Conservation (phyloP, 2,329 filamentous ascomycete species). For the Albifimbria verrucaria region DNA sequence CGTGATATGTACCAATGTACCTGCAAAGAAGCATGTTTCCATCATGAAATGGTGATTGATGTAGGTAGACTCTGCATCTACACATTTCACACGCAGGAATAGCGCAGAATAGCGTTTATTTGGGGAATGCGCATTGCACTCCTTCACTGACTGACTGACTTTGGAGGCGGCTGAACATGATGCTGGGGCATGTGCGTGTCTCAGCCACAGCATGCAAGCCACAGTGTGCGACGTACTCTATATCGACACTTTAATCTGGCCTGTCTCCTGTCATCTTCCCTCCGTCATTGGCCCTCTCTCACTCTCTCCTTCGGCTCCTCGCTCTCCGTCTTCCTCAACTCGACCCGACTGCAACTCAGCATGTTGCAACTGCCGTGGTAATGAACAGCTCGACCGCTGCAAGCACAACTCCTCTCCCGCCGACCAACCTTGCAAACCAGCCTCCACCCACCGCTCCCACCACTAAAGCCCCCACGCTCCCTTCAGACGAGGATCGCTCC, state of each 20-base stretch:
- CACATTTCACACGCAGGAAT: no score
- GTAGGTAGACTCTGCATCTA: no score
- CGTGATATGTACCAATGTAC: no score
- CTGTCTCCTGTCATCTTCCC: neutral
- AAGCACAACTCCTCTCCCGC: neutral
- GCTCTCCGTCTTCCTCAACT: neutral
- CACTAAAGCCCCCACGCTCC: conserved; percentile 15
- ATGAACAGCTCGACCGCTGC: conserved; percentile 2
- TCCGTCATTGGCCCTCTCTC: neutral
- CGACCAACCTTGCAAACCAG: no score
- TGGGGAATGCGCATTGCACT: no score
- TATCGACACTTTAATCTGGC: no score
- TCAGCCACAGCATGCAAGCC: neutral
- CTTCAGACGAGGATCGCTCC: conserved; percentile 27
- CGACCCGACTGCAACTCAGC: neutral
- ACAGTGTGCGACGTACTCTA: no score
- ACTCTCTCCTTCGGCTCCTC: neutral
- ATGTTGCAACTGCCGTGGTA: neutral
- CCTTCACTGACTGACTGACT: no score
- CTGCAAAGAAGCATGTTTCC: no score
- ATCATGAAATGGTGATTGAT: no score
- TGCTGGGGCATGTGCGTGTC: neutral
- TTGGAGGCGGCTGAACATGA: neutral
- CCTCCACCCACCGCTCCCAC: neutral
- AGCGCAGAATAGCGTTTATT: no score